Base-by-base conservation (phyloP, 106 monocot species). In the Allium fistulosum region DNA sequence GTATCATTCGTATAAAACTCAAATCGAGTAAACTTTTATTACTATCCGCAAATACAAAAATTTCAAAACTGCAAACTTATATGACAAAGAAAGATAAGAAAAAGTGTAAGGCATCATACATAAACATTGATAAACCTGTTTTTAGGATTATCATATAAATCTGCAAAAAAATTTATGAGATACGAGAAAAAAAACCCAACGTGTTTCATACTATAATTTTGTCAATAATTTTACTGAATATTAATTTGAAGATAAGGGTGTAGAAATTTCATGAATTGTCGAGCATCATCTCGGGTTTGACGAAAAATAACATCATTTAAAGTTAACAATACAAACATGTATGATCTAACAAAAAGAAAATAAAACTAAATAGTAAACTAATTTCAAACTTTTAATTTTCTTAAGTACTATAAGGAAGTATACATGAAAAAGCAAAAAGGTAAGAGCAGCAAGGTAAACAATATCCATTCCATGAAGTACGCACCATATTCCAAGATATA, bases 81-180 rank as follows among this genome's bases (percentile, higher is more conserved):
- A 28, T 28, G 28, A 28, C 1, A 61, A 76, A 58, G 9, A n/a
- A 28, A 72, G 72, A 17, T 15, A 48, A 49, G 71, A 74, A 66
- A 70, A 66, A 71, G 71, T 58, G 74, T 56, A 79, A 87, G 82
- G 63, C 58, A 71, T 67, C 96, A 84, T 96, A 96, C 96, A 86
- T 96, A 96, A 77, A 96, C 83, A 82, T 96, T 96, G 75, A 75
- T 88, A 85, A 91, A 96, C 79, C 86, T 96, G 81, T 74, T 91
- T 81, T 86, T 88, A 47, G 88, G 88, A 80, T 91, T 77, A 53
- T 96, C 91, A 51, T 88, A 88, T 63, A 96, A 66, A 70, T 92
- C 96, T 96, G 76, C 22, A 80, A 8, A 61, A 75, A 72, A 7
- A 37, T 46, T 28, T 2, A 71, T 72, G 9, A 63, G 15, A 53